A percentile compares a stretch with the other conserved stretches of the same genome.
Evolutionary conservation across 2,329 filamentous ascomycete genomes (phyloP).

Genomic region (Calonectria pseudoturangicola): DNA sequence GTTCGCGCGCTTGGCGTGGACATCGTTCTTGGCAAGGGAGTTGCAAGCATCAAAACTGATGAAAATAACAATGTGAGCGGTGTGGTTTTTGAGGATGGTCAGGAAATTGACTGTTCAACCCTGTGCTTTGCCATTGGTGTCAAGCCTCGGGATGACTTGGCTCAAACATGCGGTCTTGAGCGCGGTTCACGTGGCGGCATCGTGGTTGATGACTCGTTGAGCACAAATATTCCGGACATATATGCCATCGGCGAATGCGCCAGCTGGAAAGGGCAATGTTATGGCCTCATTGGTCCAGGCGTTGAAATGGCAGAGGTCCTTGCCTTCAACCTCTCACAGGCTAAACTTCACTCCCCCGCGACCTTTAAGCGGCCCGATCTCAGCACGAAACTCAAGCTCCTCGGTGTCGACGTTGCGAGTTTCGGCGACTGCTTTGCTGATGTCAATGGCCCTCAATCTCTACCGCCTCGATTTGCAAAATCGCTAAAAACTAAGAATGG

Average conservation of each 20-base stretch:
- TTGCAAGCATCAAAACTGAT: constrained; percentile 82
- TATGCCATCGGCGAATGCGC: constrained; percentile 95
- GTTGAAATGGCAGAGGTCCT: constrained; percentile 95
- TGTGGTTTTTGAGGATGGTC: constrained; percentile 87
- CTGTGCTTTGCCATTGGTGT: constrained; percentile 95
- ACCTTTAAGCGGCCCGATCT: constrained; percentile 88
- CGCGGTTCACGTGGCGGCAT: constrained; percentile 85
- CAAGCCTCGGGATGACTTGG: constrained; percentile 86
- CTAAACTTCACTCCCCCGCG: constrained; percentile 80
- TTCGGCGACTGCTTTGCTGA: constrained; percentile 97
- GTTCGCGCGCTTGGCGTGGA: constrained; percentile 87
- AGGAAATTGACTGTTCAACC: constrained; percentile 84
- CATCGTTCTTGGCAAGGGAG: constrained; percentile 84
- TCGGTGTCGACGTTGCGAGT: constrained; percentile 93
- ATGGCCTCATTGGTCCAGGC: constrained; percentile 91
- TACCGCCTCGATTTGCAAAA: constrained; percentile 76
- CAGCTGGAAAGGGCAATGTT: constrained; percentile 90
- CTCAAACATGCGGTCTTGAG: constrained; percentile 79
- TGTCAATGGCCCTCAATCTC: constrained; percentile 83
- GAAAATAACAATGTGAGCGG: constrained; percentile 81
- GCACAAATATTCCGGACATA: constrained; percentile 82
- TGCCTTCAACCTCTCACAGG: constrained; percentile 92
- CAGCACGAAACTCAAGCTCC: constrained; percentile 92
- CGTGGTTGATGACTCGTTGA: constrained; percentile 79
- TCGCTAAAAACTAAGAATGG: constrained; percentile 47